Evolutionary conservation across 352 stramenopile genomes (phyloP).

Genomic region (Pythium pyrilobum): DNA sequence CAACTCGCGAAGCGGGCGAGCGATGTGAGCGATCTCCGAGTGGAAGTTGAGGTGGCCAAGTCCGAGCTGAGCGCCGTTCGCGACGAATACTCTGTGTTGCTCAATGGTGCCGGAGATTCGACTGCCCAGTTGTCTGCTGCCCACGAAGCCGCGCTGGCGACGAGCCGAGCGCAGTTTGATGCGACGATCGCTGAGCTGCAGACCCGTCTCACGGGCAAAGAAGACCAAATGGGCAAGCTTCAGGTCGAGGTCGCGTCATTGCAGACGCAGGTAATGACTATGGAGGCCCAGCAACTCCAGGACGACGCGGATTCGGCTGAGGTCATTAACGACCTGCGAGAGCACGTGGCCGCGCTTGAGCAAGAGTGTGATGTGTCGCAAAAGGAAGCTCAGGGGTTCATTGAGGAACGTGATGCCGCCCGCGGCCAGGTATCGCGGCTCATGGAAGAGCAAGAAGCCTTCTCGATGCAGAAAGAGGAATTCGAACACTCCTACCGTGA

Average conservation of each 20-base stretch:
- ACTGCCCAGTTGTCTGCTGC: conserved; percentile 1
- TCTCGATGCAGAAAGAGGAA: conserved; percentile 7
- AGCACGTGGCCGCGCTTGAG: conserved; percentile 5
- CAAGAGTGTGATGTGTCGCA: background rate
- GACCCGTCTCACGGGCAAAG: background rate
- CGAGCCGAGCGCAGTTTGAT: conserved; percentile 1
- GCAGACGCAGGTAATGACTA: conserved; percentile 16
- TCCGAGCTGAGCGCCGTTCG: background rate
- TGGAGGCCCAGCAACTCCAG: conserved; percentile 16
- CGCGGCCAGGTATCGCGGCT: conserved; percentile 5
- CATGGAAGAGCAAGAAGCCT: conserved; percentile 4
- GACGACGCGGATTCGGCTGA: conserved; percentile 11
- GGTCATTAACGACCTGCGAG: conserved; percentile 4
- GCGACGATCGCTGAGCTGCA: background rate
- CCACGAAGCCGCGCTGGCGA: conserved; percentile 2
- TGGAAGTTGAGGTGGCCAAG: conserved; percentile 4
- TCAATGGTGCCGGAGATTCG: conserved; percentile 5
- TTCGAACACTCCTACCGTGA: conserved; percentile 4
- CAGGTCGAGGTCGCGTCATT: conserved; percentile 10
- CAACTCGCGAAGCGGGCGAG: background rate
- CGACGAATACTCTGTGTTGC: conserved; percentile 3
- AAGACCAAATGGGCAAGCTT: conserved; percentile 11
- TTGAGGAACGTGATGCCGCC: conserved; percentile 1
- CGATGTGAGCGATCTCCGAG: background rate
- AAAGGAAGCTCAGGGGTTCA: background rate